phyloP scores from a whole-genome alignment of 768 basidiomycete genomes.

The Gymnopilus junonius region DNA sequence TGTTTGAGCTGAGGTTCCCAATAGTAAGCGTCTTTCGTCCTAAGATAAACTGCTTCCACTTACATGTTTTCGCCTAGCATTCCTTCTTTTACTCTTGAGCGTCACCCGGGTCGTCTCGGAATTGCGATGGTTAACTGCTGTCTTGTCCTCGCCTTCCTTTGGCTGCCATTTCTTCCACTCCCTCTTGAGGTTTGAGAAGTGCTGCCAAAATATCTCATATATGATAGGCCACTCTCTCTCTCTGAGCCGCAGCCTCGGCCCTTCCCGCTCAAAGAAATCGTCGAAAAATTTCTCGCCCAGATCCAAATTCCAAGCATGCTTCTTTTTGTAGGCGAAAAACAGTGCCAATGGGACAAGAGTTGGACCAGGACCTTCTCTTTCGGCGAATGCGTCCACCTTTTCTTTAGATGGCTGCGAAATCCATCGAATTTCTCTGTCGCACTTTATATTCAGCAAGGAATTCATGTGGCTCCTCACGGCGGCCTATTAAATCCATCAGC shows the following conservation, averaged over 20 bases:
- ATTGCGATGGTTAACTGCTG: not conserved
- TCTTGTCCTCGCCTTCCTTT: constrained; percentile 1
- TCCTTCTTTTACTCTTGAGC: not conserved
- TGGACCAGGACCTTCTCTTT: not conserved
- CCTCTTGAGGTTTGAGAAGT: constrained; percentile 1
- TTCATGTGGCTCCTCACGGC: not conserved
- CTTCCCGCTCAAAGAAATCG: not conserved
- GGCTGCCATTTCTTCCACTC: not conserved
- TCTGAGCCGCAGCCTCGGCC: not conserved
- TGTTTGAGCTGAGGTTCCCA: not conserved
- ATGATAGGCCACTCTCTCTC: not conserved
- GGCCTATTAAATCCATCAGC: not conserved
- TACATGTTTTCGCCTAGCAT: constrained; percentile 4
- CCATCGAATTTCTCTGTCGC: not conserved
- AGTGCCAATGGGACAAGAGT: not conserved
- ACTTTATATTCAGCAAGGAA: not conserved
- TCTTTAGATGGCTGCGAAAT: not conserved
- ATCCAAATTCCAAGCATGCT: not conserved
- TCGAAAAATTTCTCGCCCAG: not conserved
- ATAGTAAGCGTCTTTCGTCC: not conserved
- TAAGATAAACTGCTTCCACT: not conserved
- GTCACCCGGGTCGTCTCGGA: not conserved
- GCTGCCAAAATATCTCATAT: constrained; percentile 3
- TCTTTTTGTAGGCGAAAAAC: not conserved
- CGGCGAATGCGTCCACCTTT: not conserved